phyloP scores from a whole-genome alignment of 2,329 filamentous ascomycete species.

The Fusarium pseudograminearum region DNA sequence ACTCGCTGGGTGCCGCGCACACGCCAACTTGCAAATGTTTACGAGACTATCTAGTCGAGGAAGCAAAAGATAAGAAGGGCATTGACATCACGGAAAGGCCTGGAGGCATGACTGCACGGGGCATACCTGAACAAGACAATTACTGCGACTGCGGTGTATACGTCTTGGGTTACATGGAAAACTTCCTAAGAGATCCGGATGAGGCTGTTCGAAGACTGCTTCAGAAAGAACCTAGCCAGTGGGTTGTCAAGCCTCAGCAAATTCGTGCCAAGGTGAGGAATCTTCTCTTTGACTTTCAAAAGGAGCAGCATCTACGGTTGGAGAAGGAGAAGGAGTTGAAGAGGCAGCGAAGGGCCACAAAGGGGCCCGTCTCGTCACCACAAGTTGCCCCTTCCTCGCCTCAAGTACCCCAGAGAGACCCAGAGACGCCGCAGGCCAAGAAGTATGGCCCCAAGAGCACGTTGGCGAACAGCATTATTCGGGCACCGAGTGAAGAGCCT shows the following conservation, averaged over 20 bases:
- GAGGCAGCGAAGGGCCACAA: slow-evolving; percentile 48
- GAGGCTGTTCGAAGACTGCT: slow-evolving; percentile 76
- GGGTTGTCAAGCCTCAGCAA: slow-evolving; percentile 67
- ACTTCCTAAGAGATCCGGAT: slow-evolving; percentile 82
- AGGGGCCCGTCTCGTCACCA: slow-evolving; percentile 38
- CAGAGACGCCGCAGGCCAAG: slow-evolving; percentile 27
- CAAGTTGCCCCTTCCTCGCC: slow-evolving; percentile 35
- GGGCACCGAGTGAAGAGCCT: neutral
- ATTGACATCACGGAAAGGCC: slow-evolving; percentile 55
- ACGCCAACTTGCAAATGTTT: slow-evolving; percentile 73
- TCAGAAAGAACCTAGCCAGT: slow-evolving; percentile 63
- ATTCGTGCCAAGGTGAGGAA: slow-evolving; percentile 75
- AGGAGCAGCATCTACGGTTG: slow-evolving; percentile 63
- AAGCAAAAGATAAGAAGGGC: slow-evolving; percentile 73
- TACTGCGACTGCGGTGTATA: slow-evolving; percentile 91
- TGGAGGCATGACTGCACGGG: slow-evolving; percentile 74
- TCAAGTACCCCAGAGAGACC: slow-evolving; percentile 20
- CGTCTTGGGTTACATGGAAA: slow-evolving; percentile 83
- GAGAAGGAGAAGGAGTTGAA: slow-evolving; percentile 55
- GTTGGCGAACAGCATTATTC: slow-evolving; percentile 11
- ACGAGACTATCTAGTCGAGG: slow-evolving; percentile 80
- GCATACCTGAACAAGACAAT: slow-evolving; percentile 84
- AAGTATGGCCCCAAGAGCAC: slow-evolving; percentile 17
- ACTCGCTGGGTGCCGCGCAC: slow-evolving; percentile 80
- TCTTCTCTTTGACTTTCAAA: slow-evolving; percentile 72